Conservation (phyloP, 495 filamentous ascomycete genomes). For the Thermochaetoides thermophila region DNA sequence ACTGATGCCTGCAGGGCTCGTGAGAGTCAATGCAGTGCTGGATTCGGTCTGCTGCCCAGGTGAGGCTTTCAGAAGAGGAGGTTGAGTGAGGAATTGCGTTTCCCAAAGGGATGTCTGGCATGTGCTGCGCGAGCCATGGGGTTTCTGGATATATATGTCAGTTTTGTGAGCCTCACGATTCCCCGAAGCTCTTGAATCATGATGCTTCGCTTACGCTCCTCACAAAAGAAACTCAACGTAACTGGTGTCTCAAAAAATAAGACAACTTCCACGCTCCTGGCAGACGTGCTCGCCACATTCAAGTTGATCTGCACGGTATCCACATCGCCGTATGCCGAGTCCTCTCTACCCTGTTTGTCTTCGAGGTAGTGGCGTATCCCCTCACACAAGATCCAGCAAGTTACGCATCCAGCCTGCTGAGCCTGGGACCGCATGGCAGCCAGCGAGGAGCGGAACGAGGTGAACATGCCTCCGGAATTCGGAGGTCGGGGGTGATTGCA, state of each 20-base stretch:
- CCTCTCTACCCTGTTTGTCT: too few species aligned
- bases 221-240: slow-evolving; percentile 3
- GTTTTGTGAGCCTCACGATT: neutral
- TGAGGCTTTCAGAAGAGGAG: slow-evolving; percentile 1
- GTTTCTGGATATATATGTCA: neutral
- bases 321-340: too few species aligned
- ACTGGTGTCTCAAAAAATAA: neutral
- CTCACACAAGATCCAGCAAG: too few species aligned
- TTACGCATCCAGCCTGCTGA: too few species aligned
- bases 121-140: neutral
- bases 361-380: too few species aligned
- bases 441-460: too few species aligned
- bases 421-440: too few species aligned
- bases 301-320: slow-evolving; percentile 1
- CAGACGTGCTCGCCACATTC: slow-evolving; percentile 1
- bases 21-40: slow-evolving; percentile 1
- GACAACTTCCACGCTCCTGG: slow-evolving; percentile 1
- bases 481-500: too few species aligned
- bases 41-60: slow-evolving; percentile 2
- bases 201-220: slow-evolving; percentile 1
- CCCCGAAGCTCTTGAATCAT: too few species aligned
- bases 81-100: neutral
- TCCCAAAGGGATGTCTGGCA: neutral
- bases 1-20: neutral
- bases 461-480: too few species aligned